phyloP scores from a whole-genome alignment of 345 rosid genomes.

The Heritiera fomes region DNA sequence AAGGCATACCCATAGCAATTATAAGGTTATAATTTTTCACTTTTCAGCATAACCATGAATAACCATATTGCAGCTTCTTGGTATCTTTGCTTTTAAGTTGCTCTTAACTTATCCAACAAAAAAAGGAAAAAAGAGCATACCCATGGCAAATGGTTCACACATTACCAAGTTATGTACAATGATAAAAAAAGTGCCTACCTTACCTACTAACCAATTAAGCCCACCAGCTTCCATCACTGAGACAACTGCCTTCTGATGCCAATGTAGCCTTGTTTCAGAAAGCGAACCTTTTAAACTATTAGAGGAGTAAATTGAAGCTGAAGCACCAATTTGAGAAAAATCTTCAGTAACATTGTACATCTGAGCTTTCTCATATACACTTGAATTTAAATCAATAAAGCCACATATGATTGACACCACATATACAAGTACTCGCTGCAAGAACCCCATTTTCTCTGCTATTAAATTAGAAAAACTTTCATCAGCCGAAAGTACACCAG shows the following conservation, averaged over 20 bases:
- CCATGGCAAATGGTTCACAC: conserved; percentile 4
- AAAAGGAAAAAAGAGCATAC: neutral
- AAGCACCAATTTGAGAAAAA: conserved; percentile 27
- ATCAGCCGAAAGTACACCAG: conserved; percentile 49
- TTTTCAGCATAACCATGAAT: conserved; percentile 13
- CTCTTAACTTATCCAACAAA: neutral
- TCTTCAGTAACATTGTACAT: conserved; percentile 31
- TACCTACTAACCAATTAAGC: conserved; percentile 91
- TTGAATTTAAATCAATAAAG: conserved; percentile 49
- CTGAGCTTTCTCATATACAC: conserved; percentile 37
- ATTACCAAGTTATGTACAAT: conserved; percentile 16
- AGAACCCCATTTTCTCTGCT: conserved; percentile 44
- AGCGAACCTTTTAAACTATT: conserved; percentile 32
- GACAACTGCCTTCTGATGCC: conserved; percentile 68
- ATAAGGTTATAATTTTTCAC: neutral
- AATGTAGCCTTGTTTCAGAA: conserved; percentile 42
- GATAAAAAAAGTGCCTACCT: conserved; percentile 59
- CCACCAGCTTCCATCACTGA: conserved; percentile 87
- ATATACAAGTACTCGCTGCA: conserved; percentile 53
- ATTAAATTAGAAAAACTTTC: conserved; percentile 43
- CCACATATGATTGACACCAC: conserved; percentile 55
- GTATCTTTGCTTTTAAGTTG: neutral
- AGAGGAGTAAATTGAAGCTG: conserved; percentile 33
- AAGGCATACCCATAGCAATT: neutral
- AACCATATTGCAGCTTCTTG: neutral